Conservation (phyloP, 441 rosid species). For the Brassica balearica region DNA sequence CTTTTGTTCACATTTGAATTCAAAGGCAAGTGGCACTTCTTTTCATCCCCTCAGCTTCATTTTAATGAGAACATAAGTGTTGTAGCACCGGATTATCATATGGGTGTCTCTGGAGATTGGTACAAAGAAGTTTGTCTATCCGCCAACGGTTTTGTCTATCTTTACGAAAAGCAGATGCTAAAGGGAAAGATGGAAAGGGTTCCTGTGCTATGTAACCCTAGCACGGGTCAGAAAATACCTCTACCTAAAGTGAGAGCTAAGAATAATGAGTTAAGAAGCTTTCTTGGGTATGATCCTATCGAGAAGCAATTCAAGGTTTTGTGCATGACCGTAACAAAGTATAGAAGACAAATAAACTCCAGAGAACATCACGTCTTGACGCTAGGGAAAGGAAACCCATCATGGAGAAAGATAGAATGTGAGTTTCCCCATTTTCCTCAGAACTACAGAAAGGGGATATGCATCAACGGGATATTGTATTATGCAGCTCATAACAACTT, state of each 20-base stretch:
- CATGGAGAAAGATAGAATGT: constrained; percentile 22
- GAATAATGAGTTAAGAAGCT: constrained; percentile 3
- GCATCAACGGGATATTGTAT: constrained; percentile 24
- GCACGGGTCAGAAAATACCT: background rate
- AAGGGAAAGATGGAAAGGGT: constrained; percentile 8
- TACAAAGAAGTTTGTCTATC: background rate
- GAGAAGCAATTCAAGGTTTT: constrained; percentile 12
- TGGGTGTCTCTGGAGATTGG: background rate
- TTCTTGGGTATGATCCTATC: constrained; percentile 27
- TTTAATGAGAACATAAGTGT: background rate
- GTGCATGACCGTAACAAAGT: background rate
- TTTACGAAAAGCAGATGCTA: background rate
- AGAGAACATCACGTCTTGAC: constrained; percentile 26
- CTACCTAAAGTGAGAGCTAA: constrained; percentile 16
- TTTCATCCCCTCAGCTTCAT: constrained; percentile 11
- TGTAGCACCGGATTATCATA: constrained; percentile 15
- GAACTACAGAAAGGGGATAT: background rate
- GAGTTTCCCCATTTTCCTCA: constrained; percentile 3
- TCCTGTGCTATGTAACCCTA: constrained; percentile 29
- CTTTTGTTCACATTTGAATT: background rate
- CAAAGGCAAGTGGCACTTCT: background rate
- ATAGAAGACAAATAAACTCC: background rate
- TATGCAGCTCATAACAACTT: background rate
- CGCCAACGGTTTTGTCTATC: background rate
- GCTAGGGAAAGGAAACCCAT: background rate